phyloP scores from a whole-genome alignment of 2,329 filamentous ascomycete species.

The Lecanicillium sp. region DNA sequence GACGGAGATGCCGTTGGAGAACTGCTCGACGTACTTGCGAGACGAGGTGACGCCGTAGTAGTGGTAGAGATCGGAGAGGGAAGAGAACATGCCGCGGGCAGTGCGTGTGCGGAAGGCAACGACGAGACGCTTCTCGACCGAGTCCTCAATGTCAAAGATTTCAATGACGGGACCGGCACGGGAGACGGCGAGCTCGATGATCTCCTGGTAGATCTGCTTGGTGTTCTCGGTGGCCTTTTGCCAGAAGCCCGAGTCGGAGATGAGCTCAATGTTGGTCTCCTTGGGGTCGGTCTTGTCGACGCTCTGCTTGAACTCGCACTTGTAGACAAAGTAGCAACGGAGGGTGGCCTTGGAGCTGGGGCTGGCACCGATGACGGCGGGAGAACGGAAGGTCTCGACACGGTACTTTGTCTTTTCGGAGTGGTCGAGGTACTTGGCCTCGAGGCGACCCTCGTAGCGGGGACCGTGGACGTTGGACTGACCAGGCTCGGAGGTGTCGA shows the following conservation, averaged over 20 bases:
- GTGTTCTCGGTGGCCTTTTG: slow-evolving; percentile 96
- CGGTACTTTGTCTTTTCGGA: slow-evolving; percentile 72
- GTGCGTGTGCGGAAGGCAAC: slow-evolving; percentile 92
- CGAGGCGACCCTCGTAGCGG: slow-evolving; percentile 88
- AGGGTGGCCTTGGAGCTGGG: slow-evolving; percentile 72
- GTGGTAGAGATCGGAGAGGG: slow-evolving; percentile 92
- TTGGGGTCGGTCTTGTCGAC: slow-evolving; percentile 64
- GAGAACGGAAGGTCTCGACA: slow-evolving; percentile 94
- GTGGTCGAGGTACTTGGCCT: slow-evolving; percentile 89
- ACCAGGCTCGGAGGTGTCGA: slow-evolving; percentile 92
- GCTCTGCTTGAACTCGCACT: slow-evolving; percentile 78
- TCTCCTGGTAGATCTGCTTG: slow-evolving; percentile 89
- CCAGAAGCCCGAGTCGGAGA: slow-evolving; percentile 89
- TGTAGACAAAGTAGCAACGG: slow-evolving; percentile 98
- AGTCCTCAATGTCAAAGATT: slow-evolving; percentile 90
- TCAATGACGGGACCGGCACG: slow-evolving; percentile 94
- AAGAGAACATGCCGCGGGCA: slow-evolving; percentile 88
- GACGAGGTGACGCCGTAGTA: slow-evolving; percentile 97
- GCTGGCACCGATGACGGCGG: slow-evolving; percentile 65
- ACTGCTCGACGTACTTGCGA: slow-evolving; percentile 96
- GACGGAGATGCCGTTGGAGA: slow-evolving; percentile 95
- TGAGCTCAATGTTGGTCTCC: slow-evolving; percentile 84
- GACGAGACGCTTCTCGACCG: slow-evolving; percentile 87
- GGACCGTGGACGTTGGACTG: slow-evolving; percentile 70
- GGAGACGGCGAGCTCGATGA: slow-evolving; percentile 77